Conservation (phyloP, 495 filamentous ascomycete species). For the Friedmanniomyces endolithicus region DNA sequence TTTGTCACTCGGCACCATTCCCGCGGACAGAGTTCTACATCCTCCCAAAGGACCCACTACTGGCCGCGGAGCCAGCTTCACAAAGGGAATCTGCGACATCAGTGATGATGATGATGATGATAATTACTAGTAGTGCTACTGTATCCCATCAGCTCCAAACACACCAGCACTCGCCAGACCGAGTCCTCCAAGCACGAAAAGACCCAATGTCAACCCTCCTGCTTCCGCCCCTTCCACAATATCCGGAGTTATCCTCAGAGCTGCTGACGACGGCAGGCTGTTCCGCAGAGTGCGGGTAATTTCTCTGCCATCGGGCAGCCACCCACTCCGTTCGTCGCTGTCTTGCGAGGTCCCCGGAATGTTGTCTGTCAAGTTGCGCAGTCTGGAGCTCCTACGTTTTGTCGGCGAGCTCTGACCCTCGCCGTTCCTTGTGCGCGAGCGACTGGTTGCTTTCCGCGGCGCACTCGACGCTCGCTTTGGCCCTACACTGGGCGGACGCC, state of each 20-base stretch:
- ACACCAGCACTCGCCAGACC: constrained; percentile 10
- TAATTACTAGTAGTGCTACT: background rate
- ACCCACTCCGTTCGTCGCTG: background rate
- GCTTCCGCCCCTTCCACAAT: constrained; percentile 1
- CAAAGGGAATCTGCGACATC: too few relatives aligned
- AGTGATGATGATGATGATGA: too few relatives aligned
- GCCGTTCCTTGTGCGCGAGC: background rate
- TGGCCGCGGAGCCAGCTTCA: background rate
- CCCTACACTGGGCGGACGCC: background rate
- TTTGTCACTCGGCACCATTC: too few relatives aligned
- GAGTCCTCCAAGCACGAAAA: constrained; percentile 7
- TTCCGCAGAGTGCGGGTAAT: background rate
- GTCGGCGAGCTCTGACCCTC: background rate
- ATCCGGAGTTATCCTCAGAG: background rate
- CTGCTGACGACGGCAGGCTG: background rate
- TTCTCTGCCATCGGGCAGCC: background rate
- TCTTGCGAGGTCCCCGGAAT: background rate
- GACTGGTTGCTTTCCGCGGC: background rate
- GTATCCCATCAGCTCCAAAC: constrained; percentile 3
- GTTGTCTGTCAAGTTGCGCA: background rate
- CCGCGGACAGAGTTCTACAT: too few relatives aligned
- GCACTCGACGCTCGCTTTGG: background rate
- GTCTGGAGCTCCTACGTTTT: background rate
- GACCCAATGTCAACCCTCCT: background rate
- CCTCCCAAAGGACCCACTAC: too few relatives aligned